These are phyloP conservation scores for Paramecium biaurelia DNA, from an alignment of 73 alveolate genomes.

Conservation along the genomic window DNA sequence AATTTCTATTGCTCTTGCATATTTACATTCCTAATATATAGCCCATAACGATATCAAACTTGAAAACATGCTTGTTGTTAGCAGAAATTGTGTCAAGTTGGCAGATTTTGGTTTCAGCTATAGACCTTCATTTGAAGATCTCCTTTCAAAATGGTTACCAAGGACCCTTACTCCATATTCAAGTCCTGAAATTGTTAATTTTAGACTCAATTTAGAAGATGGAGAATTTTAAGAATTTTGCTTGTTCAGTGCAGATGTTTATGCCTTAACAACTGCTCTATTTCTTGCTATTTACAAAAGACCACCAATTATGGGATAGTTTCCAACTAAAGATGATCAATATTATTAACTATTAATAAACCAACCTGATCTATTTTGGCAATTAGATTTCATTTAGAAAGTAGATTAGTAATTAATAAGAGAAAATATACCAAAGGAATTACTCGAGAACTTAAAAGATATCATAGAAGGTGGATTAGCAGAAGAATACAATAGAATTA, in stretches of 20 bases:
- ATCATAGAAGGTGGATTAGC: not conserved
- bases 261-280: constrained; percentile 33
- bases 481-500: constrained; percentile 39
- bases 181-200: constrained; percentile 35
- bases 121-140: not conserved
- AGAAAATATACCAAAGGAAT: not conserved
- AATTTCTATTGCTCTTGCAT: not conserved
- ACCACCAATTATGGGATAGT: constrained; percentile 23
- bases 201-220: not conserved
- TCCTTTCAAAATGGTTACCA: constrained; percentile 10
- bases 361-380: constrained; percentile 36
- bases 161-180: constrained; percentile 3
- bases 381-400: not conserved
- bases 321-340: not conserved
- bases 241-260: not conserved
- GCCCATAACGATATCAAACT: constrained; percentile 47
- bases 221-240: not conserved
- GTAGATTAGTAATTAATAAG: not conserved
- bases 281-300: constrained; percentile 7
- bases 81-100: not conserved
- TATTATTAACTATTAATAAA: not conserved
- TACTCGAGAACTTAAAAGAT: constrained; percentile 15
- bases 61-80: constrained; percentile 5
- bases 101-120: constrained; percentile 44
- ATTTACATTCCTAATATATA: not conserved